These are phyloP conservation scores for Calonectria pseudoturangicola DNA, from an alignment of 2,329 filamentous ascomycete genomes.

Conservation along the genomic window DNA sequence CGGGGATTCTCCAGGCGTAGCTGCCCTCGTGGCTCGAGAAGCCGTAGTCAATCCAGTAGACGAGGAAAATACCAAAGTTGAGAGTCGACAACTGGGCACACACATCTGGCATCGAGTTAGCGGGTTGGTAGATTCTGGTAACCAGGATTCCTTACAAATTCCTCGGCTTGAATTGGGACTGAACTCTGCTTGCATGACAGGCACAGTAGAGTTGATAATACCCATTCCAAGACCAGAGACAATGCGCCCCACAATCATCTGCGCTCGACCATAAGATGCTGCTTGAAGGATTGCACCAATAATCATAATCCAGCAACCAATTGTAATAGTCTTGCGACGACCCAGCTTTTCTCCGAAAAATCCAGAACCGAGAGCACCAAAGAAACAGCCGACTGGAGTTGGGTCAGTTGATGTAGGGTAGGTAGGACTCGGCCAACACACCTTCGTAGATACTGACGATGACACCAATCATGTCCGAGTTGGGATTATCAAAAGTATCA, in stretches of 20 bases:
- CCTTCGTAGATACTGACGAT: constrained; percentile 68
- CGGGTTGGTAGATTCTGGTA: not conserved
- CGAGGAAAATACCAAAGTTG: constrained; percentile 66
- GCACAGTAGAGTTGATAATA: constrained; percentile 66
- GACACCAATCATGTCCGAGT: constrained; percentile 64
- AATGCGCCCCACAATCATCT: constrained; percentile 67
- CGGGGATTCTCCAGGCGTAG: constrained; percentile 64
- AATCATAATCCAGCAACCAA: constrained; percentile 66
- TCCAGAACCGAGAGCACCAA: constrained; percentile 55
- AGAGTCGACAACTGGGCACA: constrained; percentile 68
- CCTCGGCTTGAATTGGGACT: constrained; percentile 62
- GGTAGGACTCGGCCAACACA: constrained; percentile 22
- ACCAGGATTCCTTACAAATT: constrained; percentile 49
- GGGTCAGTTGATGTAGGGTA: not conserved
- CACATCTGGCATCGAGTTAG: constrained; percentile 57
- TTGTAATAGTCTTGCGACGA: constrained; percentile 63
- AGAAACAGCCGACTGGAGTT: constrained; percentile 55
- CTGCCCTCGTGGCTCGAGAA: constrained; percentile 57
- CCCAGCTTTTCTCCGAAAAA: constrained; percentile 66
- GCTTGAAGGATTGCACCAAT: constrained; percentile 67
- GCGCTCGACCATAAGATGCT: constrained; percentile 63
- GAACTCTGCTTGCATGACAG: constrained; percentile 67
- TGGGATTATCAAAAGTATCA: constrained; percentile 62
- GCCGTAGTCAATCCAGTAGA: constrained; percentile 68
- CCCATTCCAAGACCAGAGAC: constrained; percentile 69